Evolutionary conservation across 495 filamentous ascomycete species (phyloP).

Genomic region (Viridothelium virens): DNA sequence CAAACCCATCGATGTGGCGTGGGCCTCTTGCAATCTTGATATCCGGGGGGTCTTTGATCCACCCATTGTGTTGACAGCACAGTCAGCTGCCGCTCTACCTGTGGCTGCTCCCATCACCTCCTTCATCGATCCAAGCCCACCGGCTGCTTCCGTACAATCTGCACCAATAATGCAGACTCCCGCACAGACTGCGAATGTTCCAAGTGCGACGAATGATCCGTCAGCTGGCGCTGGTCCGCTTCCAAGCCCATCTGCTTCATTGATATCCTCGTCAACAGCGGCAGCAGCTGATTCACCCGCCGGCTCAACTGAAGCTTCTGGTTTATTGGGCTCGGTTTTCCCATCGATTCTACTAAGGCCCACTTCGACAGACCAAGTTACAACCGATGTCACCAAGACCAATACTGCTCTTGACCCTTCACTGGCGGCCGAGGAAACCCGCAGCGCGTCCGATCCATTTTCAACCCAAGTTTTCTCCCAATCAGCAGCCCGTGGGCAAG

Average conservation of each 20-base stretch:
- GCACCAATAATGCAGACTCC: background rate
- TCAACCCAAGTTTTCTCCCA: background rate
- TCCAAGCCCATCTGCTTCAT: no score
- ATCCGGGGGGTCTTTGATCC: constrained; percentile 14
- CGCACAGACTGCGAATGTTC: background rate
- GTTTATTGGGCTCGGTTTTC: no score
- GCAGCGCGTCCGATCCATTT: no score
- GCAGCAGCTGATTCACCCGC: no score
- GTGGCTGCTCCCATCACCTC: background rate
- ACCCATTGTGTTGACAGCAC: background rate
- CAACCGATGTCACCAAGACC: no score
- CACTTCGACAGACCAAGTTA: no score
- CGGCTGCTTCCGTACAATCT: background rate
- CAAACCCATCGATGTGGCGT: background rate
- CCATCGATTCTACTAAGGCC: no score
- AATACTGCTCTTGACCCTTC: no score
- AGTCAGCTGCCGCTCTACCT: background rate
- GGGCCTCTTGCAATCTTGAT: constrained; percentile 9
- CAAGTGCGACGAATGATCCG: background rate
- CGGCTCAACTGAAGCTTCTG: no score
- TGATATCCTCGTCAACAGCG: no score
- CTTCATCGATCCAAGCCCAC: background rate
- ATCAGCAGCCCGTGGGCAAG: background rate
- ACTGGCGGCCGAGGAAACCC: no score
- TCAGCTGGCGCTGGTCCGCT: background rate